Evolutionary conservation across 1,284 basidiomycete species (phyloP), one percentile per base, ranked within the genome.

Genomic region (Meripilus lineatus): DNA sequence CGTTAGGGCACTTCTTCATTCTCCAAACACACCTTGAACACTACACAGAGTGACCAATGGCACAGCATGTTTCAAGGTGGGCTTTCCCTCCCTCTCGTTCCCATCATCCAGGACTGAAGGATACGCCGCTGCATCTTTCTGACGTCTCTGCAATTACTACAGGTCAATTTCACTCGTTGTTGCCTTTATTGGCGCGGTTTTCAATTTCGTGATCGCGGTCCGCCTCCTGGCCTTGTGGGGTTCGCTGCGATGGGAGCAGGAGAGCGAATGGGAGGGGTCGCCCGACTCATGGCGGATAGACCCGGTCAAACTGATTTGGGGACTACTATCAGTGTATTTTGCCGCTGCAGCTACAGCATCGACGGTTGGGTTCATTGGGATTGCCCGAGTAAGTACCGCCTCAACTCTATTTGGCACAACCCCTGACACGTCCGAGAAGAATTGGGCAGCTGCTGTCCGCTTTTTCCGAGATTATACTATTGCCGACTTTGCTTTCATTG

Each of bases 391-490:
- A 49, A 38, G 68, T 57, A 14, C 0, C 13, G 22, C n/a, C 26
- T 38, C 20, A 32, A 14, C 28, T 36, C 18, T 32, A 25, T 21
- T 38, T 20, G 17, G n/a, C 15, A 18, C 15, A 42, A 33, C 36
- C 21, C 18, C 14, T 10, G 6, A 17, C 35, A 22, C 15, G 40
- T 24, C 14, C 22, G 28, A 15, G 14, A 55, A 84, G 82, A 70
- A 68, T 52, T 70, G 72, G 44, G 67, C 75, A 4, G 62, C 71
- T 7, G 72, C 74, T 45, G 69, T 83, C 35, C 78, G 80, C 45
- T 74, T 81, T 50, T 79, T 78, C 61, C 72, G 85, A 51, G 84
- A 86, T 62, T 87, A 81, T 51, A 79, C 82, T 39, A 78, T 86
- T 51, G 84, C 79, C 40, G 84, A 88, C 62, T 77, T 87, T 54